Conservation (phyloP, 2,329 filamentous ascomycete species). For the Neopestalotiopsis rosae region DNA sequence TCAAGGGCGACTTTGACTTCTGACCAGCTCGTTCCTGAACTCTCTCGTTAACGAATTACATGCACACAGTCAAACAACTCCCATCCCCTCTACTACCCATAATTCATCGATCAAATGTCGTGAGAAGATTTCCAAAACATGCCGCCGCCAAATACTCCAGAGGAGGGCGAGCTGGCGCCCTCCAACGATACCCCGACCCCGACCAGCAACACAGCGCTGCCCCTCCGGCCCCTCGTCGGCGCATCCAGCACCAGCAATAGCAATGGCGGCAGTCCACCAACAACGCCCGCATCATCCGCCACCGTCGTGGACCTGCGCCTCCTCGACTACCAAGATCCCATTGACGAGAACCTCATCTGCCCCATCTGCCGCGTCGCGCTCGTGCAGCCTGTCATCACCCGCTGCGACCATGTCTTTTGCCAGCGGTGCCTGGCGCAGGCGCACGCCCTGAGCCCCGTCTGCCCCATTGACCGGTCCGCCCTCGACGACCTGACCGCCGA, state of each 20-base stretch:
- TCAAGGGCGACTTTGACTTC: background rate
- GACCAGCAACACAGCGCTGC: constrained; percentile 24
- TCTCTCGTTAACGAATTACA: background rate
- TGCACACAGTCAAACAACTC: too few species aligned
- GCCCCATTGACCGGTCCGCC: constrained; percentile 62
- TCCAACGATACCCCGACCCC: background rate
- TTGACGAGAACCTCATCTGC: constrained; percentile 55
- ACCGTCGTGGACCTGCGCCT: constrained; percentile 47
- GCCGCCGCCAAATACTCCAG: constrained; percentile 42
- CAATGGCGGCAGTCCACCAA: constrained; percentile 1
- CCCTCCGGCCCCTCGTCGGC: constrained; percentile 30
- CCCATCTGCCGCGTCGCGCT: constrained; percentile 67
- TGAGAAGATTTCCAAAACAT: constrained; percentile 25
- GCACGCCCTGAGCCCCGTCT: constrained; percentile 48
- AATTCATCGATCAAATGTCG: constrained; percentile 7
- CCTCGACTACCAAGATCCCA: constrained; percentile 47
- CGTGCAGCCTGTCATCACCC: constrained; percentile 64
- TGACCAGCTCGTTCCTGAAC: background rate
- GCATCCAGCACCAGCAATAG: background rate
- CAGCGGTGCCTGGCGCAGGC: constrained; percentile 58
- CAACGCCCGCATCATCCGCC: constrained; percentile 19
- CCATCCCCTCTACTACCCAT: too few species aligned
- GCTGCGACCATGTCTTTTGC: constrained; percentile 71
- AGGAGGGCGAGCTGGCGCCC: constrained; percentile 34
- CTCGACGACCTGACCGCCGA: constrained; percentile 38